Percentiles rank a stretch among this genome's conserved stretches.
Conservation (phyloP, 495 filamentous ascomycete species). For the Penicillium canescens region DNA sequence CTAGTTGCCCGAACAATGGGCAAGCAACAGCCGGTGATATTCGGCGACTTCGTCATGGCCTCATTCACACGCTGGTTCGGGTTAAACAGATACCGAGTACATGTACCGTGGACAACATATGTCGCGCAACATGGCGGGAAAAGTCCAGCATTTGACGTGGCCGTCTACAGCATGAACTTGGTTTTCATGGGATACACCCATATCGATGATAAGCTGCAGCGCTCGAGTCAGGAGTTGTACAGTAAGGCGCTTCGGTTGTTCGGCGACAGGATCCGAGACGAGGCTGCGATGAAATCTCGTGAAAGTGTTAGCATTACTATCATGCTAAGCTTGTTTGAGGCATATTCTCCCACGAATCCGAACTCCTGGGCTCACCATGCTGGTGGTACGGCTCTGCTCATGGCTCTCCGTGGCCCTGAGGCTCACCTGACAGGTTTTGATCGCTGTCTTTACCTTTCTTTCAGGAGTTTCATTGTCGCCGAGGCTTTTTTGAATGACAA, state of each 20-base stretch:
- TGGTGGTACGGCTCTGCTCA: conserved; percentile 27
- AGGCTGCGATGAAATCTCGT: conserved; percentile 13
- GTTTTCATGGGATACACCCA: conserved; percentile 20
- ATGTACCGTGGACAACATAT: conserved; percentile 24
- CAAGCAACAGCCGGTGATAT: conserved; percentile 26
- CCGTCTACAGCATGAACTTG: conserved; percentile 20
- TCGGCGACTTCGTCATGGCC: conserved; percentile 23
- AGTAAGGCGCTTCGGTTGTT: conserved; percentile 32
- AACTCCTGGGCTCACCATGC: conserved; percentile 35
- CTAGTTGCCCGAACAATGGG: conserved; percentile 19
- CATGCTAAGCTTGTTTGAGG: conserved; percentile 30
- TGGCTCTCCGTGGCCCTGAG: conserved; percentile 30
- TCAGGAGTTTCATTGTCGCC: conserved; percentile 29
- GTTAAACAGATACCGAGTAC: conserved; percentile 23
- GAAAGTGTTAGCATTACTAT: conserved; percentile 31
- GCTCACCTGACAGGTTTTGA: conserved; percentile 30
- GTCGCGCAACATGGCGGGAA: conserved; percentile 19
- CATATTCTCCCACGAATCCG: conserved; percentile 27
- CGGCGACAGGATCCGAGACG: conserved; percentile 23
- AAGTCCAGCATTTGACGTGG: conserved; percentile 23
- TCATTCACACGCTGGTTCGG: conserved; percentile 27
- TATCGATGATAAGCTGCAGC: conserved; percentile 12
- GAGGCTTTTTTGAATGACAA: conserved; percentile 24
- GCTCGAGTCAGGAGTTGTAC: conserved; percentile 29
- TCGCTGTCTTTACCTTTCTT: conserved; percentile 26